Evolutionary conservation across 495 filamentous ascomycete species (phyloP).

Genomic region (Podospora didyma): DNA sequence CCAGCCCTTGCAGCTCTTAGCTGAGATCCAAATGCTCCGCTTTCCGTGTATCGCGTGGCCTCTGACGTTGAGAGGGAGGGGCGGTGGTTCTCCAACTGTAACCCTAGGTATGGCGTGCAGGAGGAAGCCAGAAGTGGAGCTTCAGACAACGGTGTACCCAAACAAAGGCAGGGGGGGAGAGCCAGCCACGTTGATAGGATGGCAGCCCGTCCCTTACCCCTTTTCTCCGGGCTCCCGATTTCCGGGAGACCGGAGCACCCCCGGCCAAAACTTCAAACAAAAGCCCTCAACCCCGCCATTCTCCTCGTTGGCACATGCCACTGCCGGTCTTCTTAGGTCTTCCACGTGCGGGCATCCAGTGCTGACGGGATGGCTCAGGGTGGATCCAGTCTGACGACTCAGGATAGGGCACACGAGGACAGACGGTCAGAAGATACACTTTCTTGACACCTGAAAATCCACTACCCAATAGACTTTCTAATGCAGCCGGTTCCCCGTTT

Average conservation of each 20-base stretch:
- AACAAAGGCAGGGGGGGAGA: neutral
- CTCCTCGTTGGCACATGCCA: conserved; percentile 4
- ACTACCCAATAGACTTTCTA: neutral
- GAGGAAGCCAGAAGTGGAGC: neutral
- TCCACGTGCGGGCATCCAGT: too few relatives aligned
- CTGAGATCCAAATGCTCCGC: neutral
- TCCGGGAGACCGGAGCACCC: neutral
- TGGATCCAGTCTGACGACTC: too few relatives aligned
- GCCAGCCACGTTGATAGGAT: conserved; percentile 4
- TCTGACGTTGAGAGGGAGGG: too few relatives aligned
- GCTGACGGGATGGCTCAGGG: too few relatives aligned
- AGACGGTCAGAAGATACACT: too few relatives aligned
- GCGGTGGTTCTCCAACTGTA: too few relatives aligned
- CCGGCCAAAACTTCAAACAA: neutral
- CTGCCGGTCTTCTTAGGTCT: too few relatives aligned
- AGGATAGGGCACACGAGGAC: too few relatives aligned
- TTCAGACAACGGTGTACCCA: too few relatives aligned
- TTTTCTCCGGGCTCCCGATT: conserved; percentile 3
- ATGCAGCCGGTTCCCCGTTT: neutral
- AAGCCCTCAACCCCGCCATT: conserved; percentile 3
- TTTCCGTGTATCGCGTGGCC: neutral
- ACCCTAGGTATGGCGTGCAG: conserved; percentile 13
- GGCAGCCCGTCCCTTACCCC: conserved; percentile 1
- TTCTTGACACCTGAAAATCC: too few relatives aligned
- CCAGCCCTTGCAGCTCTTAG: conserved; percentile 10